These are phyloP conservation scores for Backusella circina DNA, from an alignment of 192 early-diverging fungal species.

Conservation along the genomic window DNA sequence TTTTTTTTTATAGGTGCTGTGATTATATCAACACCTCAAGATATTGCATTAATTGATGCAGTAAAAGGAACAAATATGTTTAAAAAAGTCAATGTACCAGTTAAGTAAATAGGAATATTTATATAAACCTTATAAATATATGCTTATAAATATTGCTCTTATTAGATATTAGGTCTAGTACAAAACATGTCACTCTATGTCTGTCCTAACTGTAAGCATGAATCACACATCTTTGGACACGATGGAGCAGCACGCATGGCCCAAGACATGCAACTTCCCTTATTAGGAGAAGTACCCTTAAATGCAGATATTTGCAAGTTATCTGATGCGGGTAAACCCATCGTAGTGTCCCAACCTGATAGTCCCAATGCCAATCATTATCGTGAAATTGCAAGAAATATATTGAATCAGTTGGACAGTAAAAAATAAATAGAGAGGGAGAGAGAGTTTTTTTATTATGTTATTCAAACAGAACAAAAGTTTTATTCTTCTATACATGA, in stretches of 20 bases:
- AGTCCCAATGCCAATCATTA: conserved; percentile 48
- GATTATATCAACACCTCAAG: conserved; percentile 90
- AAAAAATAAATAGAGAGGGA: background rate
- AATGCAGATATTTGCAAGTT: conserved; percentile 68
- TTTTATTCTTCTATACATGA: too few relatives aligned
- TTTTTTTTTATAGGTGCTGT: conserved; percentile 55
- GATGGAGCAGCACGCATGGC: conserved; percentile 55
- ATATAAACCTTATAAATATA: too few relatives aligned
- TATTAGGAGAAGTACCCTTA: conserved; percentile 79
- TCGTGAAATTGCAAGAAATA: conserved; percentile 44
- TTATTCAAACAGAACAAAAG: background rate
- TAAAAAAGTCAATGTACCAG: conserved; percentile 74
- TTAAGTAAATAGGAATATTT: conserved; percentile 23
- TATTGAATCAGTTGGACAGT: conserved; percentile 23
- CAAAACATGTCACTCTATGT: conserved; percentile 86
- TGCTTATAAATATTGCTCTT: background rate
- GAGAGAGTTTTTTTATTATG: background rate
- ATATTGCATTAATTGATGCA: conserved; percentile 80
- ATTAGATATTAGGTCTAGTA: conserved; percentile 79
- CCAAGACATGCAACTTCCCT: conserved; percentile 57
- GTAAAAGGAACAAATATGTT: conserved; percentile 82
- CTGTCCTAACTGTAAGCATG: conserved; percentile 78
- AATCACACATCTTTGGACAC: conserved; percentile 77
- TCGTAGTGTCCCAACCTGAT: conserved; percentile 54
- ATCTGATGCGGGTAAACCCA: conserved; percentile 72